These are phyloP conservation scores for Diospyros kaki DNA, from an alignment of 148 eudicot genomes.

Conservation along the genomic window DNA sequence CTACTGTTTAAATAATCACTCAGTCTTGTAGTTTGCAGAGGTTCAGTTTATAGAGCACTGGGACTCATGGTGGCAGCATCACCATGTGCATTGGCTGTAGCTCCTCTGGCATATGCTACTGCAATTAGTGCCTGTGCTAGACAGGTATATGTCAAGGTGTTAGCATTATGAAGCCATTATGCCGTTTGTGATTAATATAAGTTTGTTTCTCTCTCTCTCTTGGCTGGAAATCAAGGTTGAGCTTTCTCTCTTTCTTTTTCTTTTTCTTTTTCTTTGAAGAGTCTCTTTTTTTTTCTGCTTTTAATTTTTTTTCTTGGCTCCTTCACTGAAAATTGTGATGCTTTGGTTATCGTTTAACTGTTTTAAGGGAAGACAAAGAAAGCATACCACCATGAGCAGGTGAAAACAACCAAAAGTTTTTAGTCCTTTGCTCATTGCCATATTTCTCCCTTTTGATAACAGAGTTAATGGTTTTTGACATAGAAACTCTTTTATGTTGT, in stretches of 20 bases:
- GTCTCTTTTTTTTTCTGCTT: neutral
- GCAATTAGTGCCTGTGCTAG: slow-evolving; percentile 95
- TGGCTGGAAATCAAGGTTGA: neutral
- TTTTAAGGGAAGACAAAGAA: neutral
- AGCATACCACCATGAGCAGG: neutral
- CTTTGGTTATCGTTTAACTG: neutral
- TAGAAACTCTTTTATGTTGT: neutral
- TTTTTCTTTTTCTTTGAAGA: neutral
- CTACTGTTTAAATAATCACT: slow-evolving; percentile 13
- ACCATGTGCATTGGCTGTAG: slow-evolving; percentile 98
- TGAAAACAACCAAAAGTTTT: no score
- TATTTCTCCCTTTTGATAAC: neutral
- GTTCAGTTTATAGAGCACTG: slow-evolving; percentile 90
- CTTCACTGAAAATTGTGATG: neutral
- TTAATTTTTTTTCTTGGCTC: neutral
- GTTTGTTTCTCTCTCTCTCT: neutral
- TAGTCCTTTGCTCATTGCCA: neutral
- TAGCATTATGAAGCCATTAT: slow-evolving; percentile 2
- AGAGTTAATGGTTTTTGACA: no score
- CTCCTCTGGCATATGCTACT: slow-evolving; percentile 91
- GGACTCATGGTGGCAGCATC: slow-evolving; percentile 99
- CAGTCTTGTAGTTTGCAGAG: slow-evolving; percentile 75
- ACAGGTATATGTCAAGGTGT: slow-evolving; percentile 48
- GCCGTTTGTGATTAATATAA: neutral
- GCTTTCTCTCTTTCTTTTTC: no score